Evolutionary conservation across 192 early-diverging fungal genomes (phyloP).

Genomic region (Entophlyctis luteolus): DNA sequence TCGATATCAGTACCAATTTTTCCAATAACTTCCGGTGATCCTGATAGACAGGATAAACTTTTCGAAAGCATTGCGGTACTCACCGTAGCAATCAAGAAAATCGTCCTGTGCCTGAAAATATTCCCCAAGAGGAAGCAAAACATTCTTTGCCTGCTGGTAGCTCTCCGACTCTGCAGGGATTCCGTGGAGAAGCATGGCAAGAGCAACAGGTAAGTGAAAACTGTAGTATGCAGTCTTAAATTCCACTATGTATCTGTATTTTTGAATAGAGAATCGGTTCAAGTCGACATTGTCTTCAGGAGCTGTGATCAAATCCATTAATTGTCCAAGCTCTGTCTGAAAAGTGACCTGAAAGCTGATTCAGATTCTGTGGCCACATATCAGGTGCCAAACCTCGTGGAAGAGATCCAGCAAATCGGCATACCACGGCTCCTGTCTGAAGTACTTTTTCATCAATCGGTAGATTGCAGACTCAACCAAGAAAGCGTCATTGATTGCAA

Average conservation of each 20-base stretch:
- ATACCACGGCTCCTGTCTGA: conserved; percentile 80
- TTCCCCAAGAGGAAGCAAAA: conserved; percentile 91
- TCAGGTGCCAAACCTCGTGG: conserved; percentile 63
- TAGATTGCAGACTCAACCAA: conserved; percentile 90
- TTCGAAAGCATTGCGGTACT: conserved; percentile 8
- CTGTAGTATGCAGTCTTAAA: conserved; percentile 99
- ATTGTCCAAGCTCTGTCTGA: conserved; percentile 96
- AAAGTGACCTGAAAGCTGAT: conserved; percentile 60
- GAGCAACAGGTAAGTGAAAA: conserved; percentile 96
- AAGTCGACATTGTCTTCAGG: conserved; percentile 94
- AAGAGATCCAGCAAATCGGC: conserved; percentile 88
- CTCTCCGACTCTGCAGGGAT: conserved; percentile 67
- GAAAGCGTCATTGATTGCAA: conserved; percentile 96
- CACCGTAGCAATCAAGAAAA: conserved; percentile 91
- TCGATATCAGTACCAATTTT: conserved; percentile 99
- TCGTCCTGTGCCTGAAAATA: conserved; percentile 99
- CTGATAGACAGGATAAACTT: neutral
- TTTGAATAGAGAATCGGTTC: conserved; percentile 82
- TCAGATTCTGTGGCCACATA: neutral
- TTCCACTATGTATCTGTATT: conserved; percentile 90
- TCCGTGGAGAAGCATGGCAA: conserved; percentile 87
- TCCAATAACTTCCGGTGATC: conserved; percentile 80
- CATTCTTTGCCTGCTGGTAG: conserved; percentile 75
- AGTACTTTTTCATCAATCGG: conserved; percentile 91
- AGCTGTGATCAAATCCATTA: conserved; percentile 96